Evolutionary conservation across 805 yeast genomes (phyloP), one percentile per base, ranked within the genome.

Genomic region (Saturnispora halmiae): DNA sequence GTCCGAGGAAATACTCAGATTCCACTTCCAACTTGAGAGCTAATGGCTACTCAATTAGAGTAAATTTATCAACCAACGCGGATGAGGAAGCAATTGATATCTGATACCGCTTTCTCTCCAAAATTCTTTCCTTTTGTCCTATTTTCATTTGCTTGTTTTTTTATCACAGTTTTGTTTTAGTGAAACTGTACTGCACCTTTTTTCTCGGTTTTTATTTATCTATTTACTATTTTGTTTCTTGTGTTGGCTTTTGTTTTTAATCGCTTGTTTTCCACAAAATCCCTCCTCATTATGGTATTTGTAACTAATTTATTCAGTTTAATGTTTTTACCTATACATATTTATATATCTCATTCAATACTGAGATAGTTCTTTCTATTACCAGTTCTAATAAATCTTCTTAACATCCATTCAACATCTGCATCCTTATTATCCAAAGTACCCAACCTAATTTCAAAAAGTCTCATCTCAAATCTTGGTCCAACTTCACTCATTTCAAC

Each of bases 401-500:
- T 75, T 52, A 84, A 67, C 66, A 84, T 83, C 97, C 97, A 92
- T 60, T 92, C 99, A n/a, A 85, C 77, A 55, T 92, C 98, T 9
- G 96, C 95, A 60, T 92, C 96, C 64, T 84, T 84, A 59, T 90
- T 87, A 51, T 92, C 98, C 47, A 90, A 62, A 32, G 95, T 85
- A 3, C 99, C 96, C 50, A 92, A 69, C 54, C 79, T 74, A 49
- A 92, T 65, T 60, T 90, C 96, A 59, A 77, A 92, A 49, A 92
- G 65, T 58, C 87, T 75, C 97, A 92, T 88, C 63, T 92, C 98
- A 53, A 92, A 92, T 47, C 99, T 70, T n/a, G 99, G 99, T 0
- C 99, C 99, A 28, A 92, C 82, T 59, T 92, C 99, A 44, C 96
- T 88, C 42, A 92, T 63, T 59, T 92, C 97, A 2, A 87, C 95